Evolutionary conservation across 768 basidiomycete species (phyloP).

Genomic region (Termitomyces bulborhizus): DNA sequence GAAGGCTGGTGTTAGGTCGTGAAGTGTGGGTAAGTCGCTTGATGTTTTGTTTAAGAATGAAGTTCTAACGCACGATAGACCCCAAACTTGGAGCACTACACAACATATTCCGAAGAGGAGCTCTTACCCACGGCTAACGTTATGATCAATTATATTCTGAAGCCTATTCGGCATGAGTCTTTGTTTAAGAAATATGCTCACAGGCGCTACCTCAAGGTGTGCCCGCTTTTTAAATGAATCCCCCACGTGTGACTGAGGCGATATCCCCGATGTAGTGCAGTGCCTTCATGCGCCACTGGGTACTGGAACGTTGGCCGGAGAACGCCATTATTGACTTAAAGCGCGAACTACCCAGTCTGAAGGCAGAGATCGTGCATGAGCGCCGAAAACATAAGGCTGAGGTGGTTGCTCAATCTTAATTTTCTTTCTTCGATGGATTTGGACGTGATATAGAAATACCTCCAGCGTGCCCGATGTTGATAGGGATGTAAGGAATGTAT

Average conservation of each 20-base stretch:
- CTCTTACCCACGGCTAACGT: slow-evolving; percentile 76
- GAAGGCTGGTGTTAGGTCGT: slow-evolving; percentile 69
- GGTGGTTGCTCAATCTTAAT: not conserved
- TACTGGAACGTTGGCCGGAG: slow-evolving; percentile 62
- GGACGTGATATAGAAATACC: not conserved
- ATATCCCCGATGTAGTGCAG: slow-evolving; percentile 48
- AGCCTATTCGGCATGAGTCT: slow-evolving; percentile 64
- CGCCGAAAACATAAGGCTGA: slow-evolving; percentile 12
- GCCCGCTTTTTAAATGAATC: slow-evolving; percentile 9
- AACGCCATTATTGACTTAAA: slow-evolving; percentile 46
- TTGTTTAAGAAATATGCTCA: slow-evolving; percentile 88
- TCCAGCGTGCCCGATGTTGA: not conserved
- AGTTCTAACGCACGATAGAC: slow-evolving; percentile 42
- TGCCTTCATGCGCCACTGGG: slow-evolving; percentile 75
- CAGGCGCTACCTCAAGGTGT: slow-evolving; percentile 79
- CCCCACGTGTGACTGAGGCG: not conserved
- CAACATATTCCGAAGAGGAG: slow-evolving; percentile 75
- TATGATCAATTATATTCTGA: slow-evolving; percentile 84
- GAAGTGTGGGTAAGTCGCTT: slow-evolving; percentile 69
- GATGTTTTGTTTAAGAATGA: not conserved
- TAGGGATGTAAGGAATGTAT: not conserved
- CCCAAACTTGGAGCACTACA: slow-evolving; percentile 82
- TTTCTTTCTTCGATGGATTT: not conserved
- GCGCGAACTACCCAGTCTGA: slow-evolving; percentile 48
- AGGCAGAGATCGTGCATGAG: slow-evolving; percentile 38